Conservation (phyloP, 2,329 filamentous ascomycete species). For the Epicoccum sorghinum region DNA sequence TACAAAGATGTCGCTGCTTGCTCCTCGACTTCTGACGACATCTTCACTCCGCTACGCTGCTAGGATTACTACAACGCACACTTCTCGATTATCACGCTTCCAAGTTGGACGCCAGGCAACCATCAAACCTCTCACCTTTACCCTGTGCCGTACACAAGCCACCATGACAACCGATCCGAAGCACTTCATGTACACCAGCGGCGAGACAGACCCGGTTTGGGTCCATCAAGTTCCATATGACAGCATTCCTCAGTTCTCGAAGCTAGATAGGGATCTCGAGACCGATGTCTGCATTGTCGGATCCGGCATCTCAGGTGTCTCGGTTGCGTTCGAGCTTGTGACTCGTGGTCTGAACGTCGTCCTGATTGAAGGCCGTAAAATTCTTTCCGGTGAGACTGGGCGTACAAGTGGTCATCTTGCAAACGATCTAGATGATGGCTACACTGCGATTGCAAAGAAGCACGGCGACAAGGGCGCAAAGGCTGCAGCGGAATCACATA, state of each 20-base stretch:
- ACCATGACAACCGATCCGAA: conserved; percentile 31
- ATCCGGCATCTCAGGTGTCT: conserved; percentile 60
- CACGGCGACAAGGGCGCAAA: conserved; percentile 58
- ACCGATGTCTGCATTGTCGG: conserved; percentile 60
- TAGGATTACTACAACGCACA: conserved; percentile 5
- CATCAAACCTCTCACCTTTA: neutral
- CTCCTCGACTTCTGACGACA: conserved; percentile 16
- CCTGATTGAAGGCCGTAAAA: conserved; percentile 61
- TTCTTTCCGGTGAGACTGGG: conserved; percentile 60
- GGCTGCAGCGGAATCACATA: conserved; percentile 60
- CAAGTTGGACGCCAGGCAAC: neutral
- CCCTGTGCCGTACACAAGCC: conserved; percentile 11
- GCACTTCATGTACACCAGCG: conserved; percentile 56
- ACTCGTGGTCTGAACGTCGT: conserved; percentile 57
- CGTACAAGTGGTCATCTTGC: conserved; percentile 62
- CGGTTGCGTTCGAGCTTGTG: conserved; percentile 61
- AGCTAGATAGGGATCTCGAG: conserved; percentile 52
- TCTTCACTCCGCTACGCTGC: conserved; percentile 10
- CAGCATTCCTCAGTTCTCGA: conserved; percentile 52
- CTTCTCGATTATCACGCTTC: conserved; percentile 3
- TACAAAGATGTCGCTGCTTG: conserved; percentile 25
- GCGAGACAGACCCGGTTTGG: conserved; percentile 61
- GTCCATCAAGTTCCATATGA: conserved; percentile 56
- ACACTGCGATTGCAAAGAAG: conserved; percentile 58
- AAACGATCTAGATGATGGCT: conserved; percentile 62